Percentiles rank a stretch among this genome's conserved stretches.
phyloP scores from a whole-genome alignment of 305 asterid species.

The Rubia balearica region DNA sequence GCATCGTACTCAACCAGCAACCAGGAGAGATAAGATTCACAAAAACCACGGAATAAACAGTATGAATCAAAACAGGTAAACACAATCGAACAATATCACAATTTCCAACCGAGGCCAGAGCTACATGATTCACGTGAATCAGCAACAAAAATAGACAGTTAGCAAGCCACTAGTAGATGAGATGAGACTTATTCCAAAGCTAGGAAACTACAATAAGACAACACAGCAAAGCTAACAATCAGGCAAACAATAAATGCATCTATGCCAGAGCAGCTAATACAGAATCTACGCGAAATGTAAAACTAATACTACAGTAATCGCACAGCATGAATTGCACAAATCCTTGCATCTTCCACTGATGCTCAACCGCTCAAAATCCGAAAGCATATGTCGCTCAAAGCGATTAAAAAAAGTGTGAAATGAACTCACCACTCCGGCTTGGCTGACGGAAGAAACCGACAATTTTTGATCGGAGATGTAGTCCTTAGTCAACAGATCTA shows the following conservation, averaged over 20 bases:
- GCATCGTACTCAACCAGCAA: background rate
- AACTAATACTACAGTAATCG: no score
- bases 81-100: background rate
- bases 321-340: no score
- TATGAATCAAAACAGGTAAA: background rate
- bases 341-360: no score
- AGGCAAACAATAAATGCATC: background rate
- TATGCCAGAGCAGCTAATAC: background rate
- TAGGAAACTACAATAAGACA: background rate
- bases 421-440: slow-evolving; percentile 62
- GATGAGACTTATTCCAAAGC: background rate
- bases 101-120: background rate
- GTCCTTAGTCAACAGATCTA: slow-evolving; percentile 80
- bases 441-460: slow-evolving; percentile 68
- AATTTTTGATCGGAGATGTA: slow-evolving; percentile 78
- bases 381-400: no score
- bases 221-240: background rate
- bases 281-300: no score
- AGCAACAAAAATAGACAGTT: background rate
- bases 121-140: background rate
- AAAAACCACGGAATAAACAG: background rate
- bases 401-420: no score
- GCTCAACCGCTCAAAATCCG: no score
- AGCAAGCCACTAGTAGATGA: background rate
- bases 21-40: background rate